phyloP scores from a whole-genome alignment of 805 yeast species.

The Candida coleopterorum region DNA sequence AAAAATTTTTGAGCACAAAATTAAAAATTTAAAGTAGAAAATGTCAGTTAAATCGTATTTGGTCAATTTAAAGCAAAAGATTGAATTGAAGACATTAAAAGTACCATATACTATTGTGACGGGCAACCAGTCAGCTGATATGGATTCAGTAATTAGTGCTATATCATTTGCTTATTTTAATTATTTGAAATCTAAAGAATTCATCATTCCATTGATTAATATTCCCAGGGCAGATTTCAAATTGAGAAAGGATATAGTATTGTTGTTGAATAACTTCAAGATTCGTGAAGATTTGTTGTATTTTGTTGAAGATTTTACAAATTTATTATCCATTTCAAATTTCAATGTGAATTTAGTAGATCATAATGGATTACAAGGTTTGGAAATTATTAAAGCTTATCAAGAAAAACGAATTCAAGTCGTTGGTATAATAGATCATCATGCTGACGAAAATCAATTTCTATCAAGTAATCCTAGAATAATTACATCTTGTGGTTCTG shows the following conservation, averaged over 20 bases:
- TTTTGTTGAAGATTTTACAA: slow-evolving; percentile 64
- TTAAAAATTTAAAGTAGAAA: no score
- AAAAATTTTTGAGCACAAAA: no score
- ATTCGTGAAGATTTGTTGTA: slow-evolving; percentile 49
- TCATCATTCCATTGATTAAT: slow-evolving; percentile 68
- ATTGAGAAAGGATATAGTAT: slow-evolving; percentile 66
- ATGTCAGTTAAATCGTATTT: slow-evolving; percentile 28
- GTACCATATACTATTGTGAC: slow-evolving; percentile 43
- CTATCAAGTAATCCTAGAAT: slow-evolving; percentile 55
- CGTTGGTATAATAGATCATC: slow-evolving; percentile 83
- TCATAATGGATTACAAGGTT: slow-evolving; percentile 67
- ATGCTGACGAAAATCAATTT: slow-evolving; percentile 60
- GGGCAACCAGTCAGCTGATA: slow-evolving; percentile 84
- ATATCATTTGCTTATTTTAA: slow-evolving; percentile 64
- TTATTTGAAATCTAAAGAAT: slow-evolving; percentile 26
- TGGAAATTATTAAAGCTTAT: slow-evolving; percentile 22
- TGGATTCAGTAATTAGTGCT: slow-evolving; percentile 83
- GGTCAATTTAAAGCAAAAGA: slow-evolving; percentile 13
- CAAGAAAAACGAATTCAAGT: background rate
- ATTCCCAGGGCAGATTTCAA: slow-evolving; percentile 62
- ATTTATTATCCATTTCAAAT: slow-evolving; percentile 8
- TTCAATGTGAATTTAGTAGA: slow-evolving; percentile 67
- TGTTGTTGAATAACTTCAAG: slow-evolving; percentile 43
- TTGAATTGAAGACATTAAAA: slow-evolving; percentile 11
- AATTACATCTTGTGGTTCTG: slow-evolving; percentile 65